These are phyloP conservation scores for Pseudopyricularia javanii DNA, from an alignment of 2,329 filamentous ascomycete genomes.

Conservation along the genomic window DNA sequence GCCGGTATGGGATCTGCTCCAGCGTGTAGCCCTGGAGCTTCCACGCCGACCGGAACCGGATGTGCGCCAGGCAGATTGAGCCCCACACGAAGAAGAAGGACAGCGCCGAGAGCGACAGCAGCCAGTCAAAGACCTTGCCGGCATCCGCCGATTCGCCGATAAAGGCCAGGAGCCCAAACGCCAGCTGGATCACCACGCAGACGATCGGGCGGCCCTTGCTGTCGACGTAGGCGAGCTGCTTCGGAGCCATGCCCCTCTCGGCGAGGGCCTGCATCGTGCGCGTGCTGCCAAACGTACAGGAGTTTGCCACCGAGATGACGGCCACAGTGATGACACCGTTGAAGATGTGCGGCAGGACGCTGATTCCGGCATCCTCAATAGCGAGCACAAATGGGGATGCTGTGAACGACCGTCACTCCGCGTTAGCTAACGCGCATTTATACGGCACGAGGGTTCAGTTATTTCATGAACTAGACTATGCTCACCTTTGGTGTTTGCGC, in stretches of 20 bases:
- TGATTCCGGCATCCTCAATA: constrained; percentile 35
- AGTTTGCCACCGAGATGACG: constrained; percentile 39
- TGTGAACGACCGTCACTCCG: neutral
- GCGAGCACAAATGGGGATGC: constrained; percentile 39
- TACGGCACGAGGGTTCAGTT: neutral
- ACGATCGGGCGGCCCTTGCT: constrained; percentile 45
- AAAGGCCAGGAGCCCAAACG: constrained; percentile 48
- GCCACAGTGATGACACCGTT: constrained; percentile 39
- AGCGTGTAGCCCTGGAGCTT: constrained; percentile 40
- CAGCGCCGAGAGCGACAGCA: constrained; percentile 60
- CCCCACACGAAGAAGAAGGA: constrained; percentile 68
- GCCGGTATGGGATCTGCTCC: constrained; percentile 33
- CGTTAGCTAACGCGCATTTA: neutral
- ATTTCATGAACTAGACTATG: neutral
- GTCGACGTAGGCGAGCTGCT: constrained; percentile 48
- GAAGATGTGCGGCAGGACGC: constrained; percentile 37
- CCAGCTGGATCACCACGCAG: constrained; percentile 37
- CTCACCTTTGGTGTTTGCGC: constrained; percentile 23
- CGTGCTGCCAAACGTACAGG: constrained; percentile 36
- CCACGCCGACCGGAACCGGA: constrained; percentile 54
- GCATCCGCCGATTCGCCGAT: constrained; percentile 31
- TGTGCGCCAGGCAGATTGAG: constrained; percentile 52
- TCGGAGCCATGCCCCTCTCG: constrained; percentile 37
- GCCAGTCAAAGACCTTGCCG: constrained; percentile 46
- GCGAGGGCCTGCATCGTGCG: constrained; percentile 38